Conservation (phyloP, 2,329 filamentous ascomycete genomes). For the Cryphonectria carpinicola region DNA sequence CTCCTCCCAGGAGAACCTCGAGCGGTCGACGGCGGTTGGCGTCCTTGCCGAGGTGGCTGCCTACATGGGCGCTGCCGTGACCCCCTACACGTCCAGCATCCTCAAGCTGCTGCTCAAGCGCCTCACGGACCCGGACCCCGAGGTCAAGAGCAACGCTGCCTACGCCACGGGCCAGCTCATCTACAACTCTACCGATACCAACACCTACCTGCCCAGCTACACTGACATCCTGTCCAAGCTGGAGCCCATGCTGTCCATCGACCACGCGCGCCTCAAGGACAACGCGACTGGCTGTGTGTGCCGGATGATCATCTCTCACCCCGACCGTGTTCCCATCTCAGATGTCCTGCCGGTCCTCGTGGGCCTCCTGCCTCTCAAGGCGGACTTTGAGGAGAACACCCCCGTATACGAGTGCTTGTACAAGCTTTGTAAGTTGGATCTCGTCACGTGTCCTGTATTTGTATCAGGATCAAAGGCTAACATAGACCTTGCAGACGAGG, state of each 20-base stretch:
- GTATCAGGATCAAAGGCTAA: conserved; percentile 22
- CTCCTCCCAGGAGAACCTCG: conserved; percentile 81
- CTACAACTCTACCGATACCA: conserved; percentile 75
- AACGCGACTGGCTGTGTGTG: conserved; percentile 91
- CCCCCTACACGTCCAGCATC: conserved; percentile 76
- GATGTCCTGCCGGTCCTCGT: conserved; percentile 84
- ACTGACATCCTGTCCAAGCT: conserved; percentile 80
- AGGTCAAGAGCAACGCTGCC: conserved; percentile 93
- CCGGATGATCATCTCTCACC: conserved; percentile 89
- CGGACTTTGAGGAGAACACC: conserved; percentile 96
- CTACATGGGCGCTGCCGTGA: conserved; percentile 80
- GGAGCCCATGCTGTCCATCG: conserved; percentile 78
- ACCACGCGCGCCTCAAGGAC: conserved; percentile 82
- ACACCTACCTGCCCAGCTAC: conserved; percentile 75
- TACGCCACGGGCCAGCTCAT: conserved; percentile 88
- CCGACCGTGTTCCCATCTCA: conserved; percentile 77
- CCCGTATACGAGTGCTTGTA: conserved; percentile 91
- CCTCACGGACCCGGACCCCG: conserved; percentile 83
- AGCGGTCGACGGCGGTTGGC: conserved; percentile 88
- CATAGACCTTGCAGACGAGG: conserved; percentile 55
- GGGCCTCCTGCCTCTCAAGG: conserved; percentile 80
- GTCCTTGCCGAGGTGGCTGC: conserved; percentile 89
- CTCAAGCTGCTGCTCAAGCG: conserved; percentile 84
- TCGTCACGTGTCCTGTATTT: neutral
- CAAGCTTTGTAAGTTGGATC: conserved; percentile 71